Evolutionary conservation across 2,329 filamentous ascomycete genomes (phyloP), one percentile per base, ranked within the genome.

Genomic region (Calycina herbarum): DNA sequence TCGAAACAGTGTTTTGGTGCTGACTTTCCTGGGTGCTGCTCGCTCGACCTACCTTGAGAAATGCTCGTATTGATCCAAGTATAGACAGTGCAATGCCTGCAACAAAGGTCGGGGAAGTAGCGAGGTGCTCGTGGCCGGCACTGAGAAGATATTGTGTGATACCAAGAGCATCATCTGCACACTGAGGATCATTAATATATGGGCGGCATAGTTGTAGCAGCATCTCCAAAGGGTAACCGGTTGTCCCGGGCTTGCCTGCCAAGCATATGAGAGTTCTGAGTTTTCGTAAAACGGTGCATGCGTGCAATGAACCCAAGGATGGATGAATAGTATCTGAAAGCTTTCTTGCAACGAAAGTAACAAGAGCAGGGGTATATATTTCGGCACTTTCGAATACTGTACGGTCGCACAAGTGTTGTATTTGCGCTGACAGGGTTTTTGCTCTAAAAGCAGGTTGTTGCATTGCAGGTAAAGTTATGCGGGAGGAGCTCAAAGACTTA

Each of bases 161-260:
- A 0, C 94, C 94, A 57, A 98, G 83, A 1, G 92, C 89, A 79
- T 99, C 95, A 74, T 97, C 92, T 10, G 94, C 91, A 77, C 94
- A 98, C 74, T 96, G 90, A 0, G 89, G 84, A 71, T 98, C 90
- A 1, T 89, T 89, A 5, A 98, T 81, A 70, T 93, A 96, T 0
- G 88, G 87, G 10, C 90, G 85, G 24, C 97, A 82, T 1, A 91
- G 89, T 72, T 93, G 91, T 1, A 99, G 82, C 0, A 96, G 82
- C 91, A 97, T 95, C 76, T 99, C 92, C 15, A 97, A 77, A 11
- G 93, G 91, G 74, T 98, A 98, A 0, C 90, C 91, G 51, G 86
- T 81, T 29, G 90, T 82, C n/a, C 91, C 91, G 61, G 88, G 83
- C 0, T 86, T 76, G 0, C 93, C 93, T 31, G 93, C 90, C 57